A percentile compares a stretch with the other conserved stretches of the same genome.
Conservation (phyloP, 2,329 filamentous ascomycete species). For the Shiraia sp. region DNA sequence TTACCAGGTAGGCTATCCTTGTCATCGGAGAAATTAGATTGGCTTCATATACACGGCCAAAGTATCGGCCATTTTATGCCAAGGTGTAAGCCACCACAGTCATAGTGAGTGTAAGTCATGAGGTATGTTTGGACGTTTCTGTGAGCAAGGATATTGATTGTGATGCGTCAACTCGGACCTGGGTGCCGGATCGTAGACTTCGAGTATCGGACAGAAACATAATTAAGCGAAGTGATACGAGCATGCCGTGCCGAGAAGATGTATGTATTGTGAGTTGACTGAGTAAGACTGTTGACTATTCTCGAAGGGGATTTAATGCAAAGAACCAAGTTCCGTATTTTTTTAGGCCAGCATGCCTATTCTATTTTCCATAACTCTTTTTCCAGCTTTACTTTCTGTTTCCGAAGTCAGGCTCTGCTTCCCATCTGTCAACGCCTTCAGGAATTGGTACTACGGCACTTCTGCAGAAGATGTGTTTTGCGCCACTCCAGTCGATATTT, state of each 20-base stretch:
- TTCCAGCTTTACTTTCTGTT: constrained; percentile 3
- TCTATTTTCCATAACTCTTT: background rate
- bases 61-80: constrained; percentile 3
- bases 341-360: too few relatives aligned
- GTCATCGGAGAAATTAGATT: constrained; percentile 26
- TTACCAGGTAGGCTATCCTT: constrained; percentile 7
- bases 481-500: constrained; percentile 50
- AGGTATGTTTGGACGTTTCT: background rate
- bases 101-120: background rate
- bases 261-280: background rate
- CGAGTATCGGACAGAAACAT: background rate
- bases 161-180: constrained; percentile 8
- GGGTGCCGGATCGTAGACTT: constrained; percentile 3
- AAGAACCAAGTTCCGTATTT: too few relatives aligned
- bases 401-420: constrained; percentile 53
- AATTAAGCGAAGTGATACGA: background rate
- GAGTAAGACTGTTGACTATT: too few relatives aligned
- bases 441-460: constrained; percentile 71
- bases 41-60: constrained; percentile 12
- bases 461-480: constrained; percentile 69
- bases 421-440: constrained; percentile 62
- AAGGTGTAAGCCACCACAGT: background rate
- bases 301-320: too few relatives aligned
- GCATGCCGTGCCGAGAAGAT: background rate
- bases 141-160: constrained; percentile 3